Base-by-base conservation (phyloP, 202 grass and related monocot genomes). In the Miscanthus sacchariflorus region DNA sequence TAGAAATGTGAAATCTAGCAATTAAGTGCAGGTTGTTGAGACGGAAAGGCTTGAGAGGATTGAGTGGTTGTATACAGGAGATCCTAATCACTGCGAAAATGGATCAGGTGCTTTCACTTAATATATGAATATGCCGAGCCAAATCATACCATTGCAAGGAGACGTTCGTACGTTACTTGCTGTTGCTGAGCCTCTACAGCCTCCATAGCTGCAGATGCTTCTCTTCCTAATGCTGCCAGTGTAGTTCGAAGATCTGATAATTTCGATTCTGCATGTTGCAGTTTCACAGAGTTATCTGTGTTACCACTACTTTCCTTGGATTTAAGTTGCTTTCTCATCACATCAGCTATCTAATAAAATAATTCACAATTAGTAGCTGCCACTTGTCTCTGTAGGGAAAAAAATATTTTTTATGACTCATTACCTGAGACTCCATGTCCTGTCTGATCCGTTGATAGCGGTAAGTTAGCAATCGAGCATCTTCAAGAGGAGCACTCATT, bases 401-500 rank as follows among this genome's bases (percentile, higher is more conserved):
- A 18, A 59, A 74, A 59, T 84, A 65, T 63, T 28, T 70, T 74
- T 61, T 73, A 59, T 25, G 70, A 54, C 69, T 17, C 17, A 39
- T 82, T 90, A 99, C 96, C 94, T 99, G 96, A 77, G 96, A 94
- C 61, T 99, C 96, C 89, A 96, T 92, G 86, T 99, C 96, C 88
- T 99, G 96, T 92, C 97, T 99, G 79, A 99, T 99, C 63, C 88
- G 86, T 81, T 95, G 91, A 74, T 99, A 99, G 63, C 91, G 94
- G 71, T 99, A 92, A 89, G 94, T 93, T 84, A 99, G 90, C 70
- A 97, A 78, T 71, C 94, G 92, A 50, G 93, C 97, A 87, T 99
- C 97, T 90, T 99, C 97, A 79, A 99, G 92, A 89, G 94, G 97
- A 81, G 97, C 97, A 56, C 94, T 90, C 91, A 92, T 92, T 92